Conservation (phyloP, 2,329 filamentous ascomycete species). For the Colletotrichum acutatum region DNA sequence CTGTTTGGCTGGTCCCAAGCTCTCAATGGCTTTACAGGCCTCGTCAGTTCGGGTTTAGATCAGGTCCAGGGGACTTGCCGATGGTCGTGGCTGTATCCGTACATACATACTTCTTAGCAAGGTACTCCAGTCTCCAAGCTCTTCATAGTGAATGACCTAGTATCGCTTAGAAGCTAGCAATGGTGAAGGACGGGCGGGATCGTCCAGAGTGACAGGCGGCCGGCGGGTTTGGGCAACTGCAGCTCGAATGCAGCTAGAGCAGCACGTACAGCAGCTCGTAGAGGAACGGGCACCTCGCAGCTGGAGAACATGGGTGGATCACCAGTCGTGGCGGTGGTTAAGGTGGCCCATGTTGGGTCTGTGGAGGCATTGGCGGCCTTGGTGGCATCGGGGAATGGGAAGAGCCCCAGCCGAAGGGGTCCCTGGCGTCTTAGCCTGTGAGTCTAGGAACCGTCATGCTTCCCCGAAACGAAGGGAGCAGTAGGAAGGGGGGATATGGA, state of each 20-base stretch:
- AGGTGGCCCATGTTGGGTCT: slow-evolving; percentile 22
- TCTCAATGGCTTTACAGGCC: background rate
- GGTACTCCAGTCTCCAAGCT: background rate
- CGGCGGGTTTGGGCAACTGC: slow-evolving; percentile 15
- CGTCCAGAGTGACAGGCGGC: slow-evolving; percentile 30
- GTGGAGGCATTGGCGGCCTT: slow-evolving; percentile 20
- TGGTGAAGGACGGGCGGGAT: slow-evolving; percentile 17
- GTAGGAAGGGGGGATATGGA: slow-evolving; percentile 21
- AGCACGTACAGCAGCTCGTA: background rate
- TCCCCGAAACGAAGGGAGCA: slow-evolving; percentile 34
- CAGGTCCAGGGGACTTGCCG: slow-evolving; percentile 17
- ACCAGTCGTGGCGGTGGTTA: slow-evolving; percentile 16
- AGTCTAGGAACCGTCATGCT: slow-evolving; percentile 30
- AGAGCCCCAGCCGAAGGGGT: slow-evolving; percentile 30
- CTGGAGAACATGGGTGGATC: background rate
- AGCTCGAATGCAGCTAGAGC: slow-evolving; percentile 12
- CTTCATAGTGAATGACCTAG: too few relatives aligned
- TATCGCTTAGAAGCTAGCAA: background rate
- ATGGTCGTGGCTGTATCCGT: slow-evolving; percentile 6
- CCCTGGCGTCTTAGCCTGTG: slow-evolving; percentile 22
- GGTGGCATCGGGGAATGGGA: slow-evolving; percentile 29
- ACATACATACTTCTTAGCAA: background rate
- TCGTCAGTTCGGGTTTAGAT: slow-evolving; percentile 16
- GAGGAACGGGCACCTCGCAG: background rate
- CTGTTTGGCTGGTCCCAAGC: background rate